Evolutionary conservation across 2,329 filamentous ascomycete genomes (phyloP), one percentile per base, ranked within the genome.

Genomic region (Ascochyta viciae-villosae): DNA sequence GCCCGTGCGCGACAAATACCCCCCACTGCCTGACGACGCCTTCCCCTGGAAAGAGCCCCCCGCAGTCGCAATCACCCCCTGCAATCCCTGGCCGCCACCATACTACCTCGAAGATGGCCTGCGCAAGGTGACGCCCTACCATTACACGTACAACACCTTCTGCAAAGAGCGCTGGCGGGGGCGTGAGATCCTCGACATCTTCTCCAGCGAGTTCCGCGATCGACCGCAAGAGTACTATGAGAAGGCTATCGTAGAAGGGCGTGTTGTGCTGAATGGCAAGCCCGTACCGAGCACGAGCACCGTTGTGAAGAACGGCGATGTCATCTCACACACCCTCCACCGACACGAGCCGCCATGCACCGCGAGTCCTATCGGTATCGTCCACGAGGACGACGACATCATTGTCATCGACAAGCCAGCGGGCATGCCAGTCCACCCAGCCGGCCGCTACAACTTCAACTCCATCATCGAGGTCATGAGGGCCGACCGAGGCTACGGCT

Each of bases 381-480:
- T 99, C 35, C 90, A 96, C 76, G 95, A 99, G 76, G 92, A 96
- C 66, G 86, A 96, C 41, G 89, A 93, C 64, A 89, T 99, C 81
- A 89, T 99, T 56, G 93, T 98, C 59, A 96, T 99, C 74, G 92
- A 97, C 79, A 99, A 99, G 76, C 95, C 95, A 0, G 89, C 94
- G 0, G 95, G 95, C 6, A 88, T 99, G 37, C 95, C 95, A 0
- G 95, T 99, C 0, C 95, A 99, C 75, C 91, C 95, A 6, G 94
- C 95, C 0, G 95, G 95, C 6, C 87, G 95, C 44, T 99, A 99
- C 81, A 92, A 94, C 75, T 96, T 90, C 82, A 99, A 99, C 78
- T 94, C 91, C 0, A 85, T 99, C 41, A 85, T 96, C 35, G 93
- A 98, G 80, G 96, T 99, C 64, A 89, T 99, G 85, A 88, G 90